A percentile compares a stretch with the other conserved stretches of the same genome.
These are phyloP conservation scores for Globisporangium megalacanthum DNA, from an alignment of 352 stramenopile species.

Conservation along the genomic window DNA sequence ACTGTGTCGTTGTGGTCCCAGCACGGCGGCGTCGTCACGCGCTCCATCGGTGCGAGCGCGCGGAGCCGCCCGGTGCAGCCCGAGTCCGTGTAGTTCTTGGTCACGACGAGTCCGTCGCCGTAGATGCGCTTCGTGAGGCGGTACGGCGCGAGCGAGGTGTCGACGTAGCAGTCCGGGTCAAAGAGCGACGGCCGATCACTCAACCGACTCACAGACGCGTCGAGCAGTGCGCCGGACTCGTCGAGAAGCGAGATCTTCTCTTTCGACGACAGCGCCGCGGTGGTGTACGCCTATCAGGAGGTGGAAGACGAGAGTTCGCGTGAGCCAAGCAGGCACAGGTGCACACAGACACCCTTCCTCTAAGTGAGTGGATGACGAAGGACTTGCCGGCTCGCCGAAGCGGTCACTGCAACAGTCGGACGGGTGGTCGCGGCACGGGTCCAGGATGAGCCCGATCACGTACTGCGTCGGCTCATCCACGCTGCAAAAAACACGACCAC, in stretches of 20 bases:
- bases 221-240: constrained; percentile 48
- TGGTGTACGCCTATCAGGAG: constrained; percentile 38
- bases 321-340: neutral
- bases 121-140: constrained; percentile 55
- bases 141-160: constrained; percentile 39
- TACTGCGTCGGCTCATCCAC: constrained; percentile 54
- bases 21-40: constrained; percentile 59
- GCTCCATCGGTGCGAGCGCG: constrained; percentile 37
- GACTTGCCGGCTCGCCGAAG: constrained; percentile 64
- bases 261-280: constrained; percentile 20
- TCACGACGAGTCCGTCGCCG: constrained; percentile 29
- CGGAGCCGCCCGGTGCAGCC: constrained; percentile 46
- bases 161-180: constrained; percentile 69
- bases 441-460: constrained; percentile 72
- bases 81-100: constrained; percentile 47
- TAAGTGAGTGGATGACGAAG: neutral
- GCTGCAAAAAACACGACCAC: constrained; percentile 15
- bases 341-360: neutral
- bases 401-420: constrained; percentile 71
- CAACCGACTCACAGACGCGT: constrained; percentile 56
- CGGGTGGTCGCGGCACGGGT: constrained; percentile 58
- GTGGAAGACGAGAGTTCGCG: neutral
- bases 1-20: constrained; percentile 84
- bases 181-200: constrained; percentile 65
- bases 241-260: constrained; percentile 69